Base-by-base conservation (phyloP, 495 filamentous ascomycete species). In the Talaromyces proteolyticus region DNA sequence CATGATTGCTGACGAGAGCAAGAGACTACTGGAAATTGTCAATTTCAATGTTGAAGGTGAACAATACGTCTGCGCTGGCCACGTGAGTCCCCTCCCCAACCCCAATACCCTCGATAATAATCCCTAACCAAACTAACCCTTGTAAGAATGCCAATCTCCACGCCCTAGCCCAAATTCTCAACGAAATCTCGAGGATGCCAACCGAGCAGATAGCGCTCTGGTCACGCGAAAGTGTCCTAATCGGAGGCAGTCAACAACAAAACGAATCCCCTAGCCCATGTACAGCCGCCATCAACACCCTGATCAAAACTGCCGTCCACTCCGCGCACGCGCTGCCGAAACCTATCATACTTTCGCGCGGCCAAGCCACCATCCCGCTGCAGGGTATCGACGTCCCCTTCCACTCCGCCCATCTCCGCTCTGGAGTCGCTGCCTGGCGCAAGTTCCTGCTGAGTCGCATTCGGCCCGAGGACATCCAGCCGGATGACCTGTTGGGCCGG, bases 1-100 rank as follows among this genome's bases (percentile, higher is more conserved):
- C 72, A 91, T 85, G 69, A 88, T 98, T 47, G 75, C 91, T 4
- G 89, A 95, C 61, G 84, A 87, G 64, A 96, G 93, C 6, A 84
- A 82, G 49, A 96, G 93, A 93, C 79, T 98, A 3, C 69, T 98
- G 45, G 93, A 98, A 68, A 96, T 98, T 66, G 93, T 98, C 79
- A 98, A 98, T 70, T 93, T 88, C 78, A 98, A 98, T 70, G 88
- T 98, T 55, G 86, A 89, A 59, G 95, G 97, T 73, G 85, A 88
- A 87, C 93, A 98, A 65, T 98, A 98, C 63, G 93, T 98, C 55
- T 93, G 89, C 59, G 93, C 93, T 58, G 93, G 93, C 5, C 51
- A 74, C n/a, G n/a, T n/a, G n/a, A n/a, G n/a, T n/a, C n/a, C n/a
- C n/a, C n/a, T n/a, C n/a, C n/a, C n/a, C n/a, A n/a, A n/a, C n/a